Percentiles rank a stretch among this genome's conserved stretches.
These are phyloP conservation scores for Globisporangium orthogonon DNA, from an alignment of 352 stramenopile species.

Conservation along the genomic window DNA sequence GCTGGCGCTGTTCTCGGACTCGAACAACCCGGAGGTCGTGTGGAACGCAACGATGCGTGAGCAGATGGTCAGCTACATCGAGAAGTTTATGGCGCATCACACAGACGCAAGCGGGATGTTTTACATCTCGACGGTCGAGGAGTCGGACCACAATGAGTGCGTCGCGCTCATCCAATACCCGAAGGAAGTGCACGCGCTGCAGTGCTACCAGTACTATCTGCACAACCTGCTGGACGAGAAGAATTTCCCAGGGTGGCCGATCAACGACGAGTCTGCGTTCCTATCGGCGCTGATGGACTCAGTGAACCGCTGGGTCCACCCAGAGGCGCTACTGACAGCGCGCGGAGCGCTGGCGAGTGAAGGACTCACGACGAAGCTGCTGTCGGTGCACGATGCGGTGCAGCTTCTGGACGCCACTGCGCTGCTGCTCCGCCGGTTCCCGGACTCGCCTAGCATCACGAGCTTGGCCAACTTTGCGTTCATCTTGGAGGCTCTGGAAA, in stretches of 20 bases:
- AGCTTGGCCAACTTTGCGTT: constrained; percentile 61
- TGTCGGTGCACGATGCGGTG: constrained; percentile 66
- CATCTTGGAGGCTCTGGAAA: constrained; percentile 70
- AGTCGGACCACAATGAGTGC: constrained; percentile 69
- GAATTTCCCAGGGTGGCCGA: constrained; percentile 84
- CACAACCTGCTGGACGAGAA: constrained; percentile 84
- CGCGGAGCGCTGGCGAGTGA: constrained; percentile 35
- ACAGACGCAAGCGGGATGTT: constrained; percentile 63
- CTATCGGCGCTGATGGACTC: constrained; percentile 67
- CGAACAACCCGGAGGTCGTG: constrained; percentile 82
- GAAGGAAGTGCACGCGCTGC: constrained; percentile 75
- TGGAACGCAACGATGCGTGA: constrained; percentile 82
- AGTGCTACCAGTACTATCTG: constrained; percentile 87
- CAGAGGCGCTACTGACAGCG: constrained; percentile 32
- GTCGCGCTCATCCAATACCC: constrained; percentile 80
- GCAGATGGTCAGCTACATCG: constrained; percentile 84
- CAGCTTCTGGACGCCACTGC: constrained; percentile 66
- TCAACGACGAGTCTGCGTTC: constrained; percentile 79
- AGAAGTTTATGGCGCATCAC: constrained; percentile 82
- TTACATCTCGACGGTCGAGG: constrained; percentile 58
- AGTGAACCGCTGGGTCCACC: constrained; percentile 73
- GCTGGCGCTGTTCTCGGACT: constrained; percentile 71
- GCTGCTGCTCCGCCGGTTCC: constrained; percentile 66
- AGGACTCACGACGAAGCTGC: constrained; percentile 46
- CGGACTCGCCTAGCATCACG: constrained; percentile 53